Evolutionary conservation across 2,329 filamentous ascomycete genomes (phyloP).

Genomic region (Ophiocordyceps unilateralis): DNA sequence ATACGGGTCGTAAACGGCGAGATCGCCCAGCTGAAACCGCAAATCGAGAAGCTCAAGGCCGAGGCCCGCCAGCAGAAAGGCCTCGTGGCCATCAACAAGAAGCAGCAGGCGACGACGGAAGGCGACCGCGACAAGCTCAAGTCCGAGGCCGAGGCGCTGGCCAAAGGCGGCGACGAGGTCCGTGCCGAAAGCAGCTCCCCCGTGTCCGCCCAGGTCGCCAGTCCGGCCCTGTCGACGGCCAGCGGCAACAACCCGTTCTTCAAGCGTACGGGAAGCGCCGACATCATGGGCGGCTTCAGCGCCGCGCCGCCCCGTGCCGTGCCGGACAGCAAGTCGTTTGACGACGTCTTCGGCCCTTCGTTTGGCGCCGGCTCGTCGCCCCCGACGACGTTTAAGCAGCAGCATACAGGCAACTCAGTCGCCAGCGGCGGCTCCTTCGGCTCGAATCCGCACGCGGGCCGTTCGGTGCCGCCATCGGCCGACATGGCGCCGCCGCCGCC

Average conservation of each 20-base stretch:
- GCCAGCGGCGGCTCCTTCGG: constrained; percentile 32
- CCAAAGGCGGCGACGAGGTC: constrained; percentile 43
- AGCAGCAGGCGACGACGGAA: constrained; percentile 82
- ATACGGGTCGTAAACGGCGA: constrained; percentile 72
- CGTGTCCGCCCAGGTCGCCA: constrained; percentile 37
- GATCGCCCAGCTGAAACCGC: constrained; percentile 68
- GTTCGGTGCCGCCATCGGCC: constrained; percentile 36
- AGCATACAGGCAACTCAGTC: constrained; percentile 39
- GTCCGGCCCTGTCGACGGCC: constrained; percentile 49
- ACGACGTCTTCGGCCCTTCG: constrained; percentile 69
- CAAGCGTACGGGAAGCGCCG: constrained; percentile 46
- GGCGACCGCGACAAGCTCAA: constrained; percentile 77
- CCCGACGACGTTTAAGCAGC: constrained; percentile 31
- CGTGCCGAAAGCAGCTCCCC: constrained; percentile 35
- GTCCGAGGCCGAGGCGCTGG: constrained; percentile 54
- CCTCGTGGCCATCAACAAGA: constrained; percentile 94
- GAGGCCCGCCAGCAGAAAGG: constrained; percentile 93
- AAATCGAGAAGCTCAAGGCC: constrained; percentile 82
- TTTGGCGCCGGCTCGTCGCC: constrained; percentile 28
- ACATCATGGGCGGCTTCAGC: constrained; percentile 37
- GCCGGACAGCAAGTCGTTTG: constrained; percentile 57
- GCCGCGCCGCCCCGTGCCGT: constrained; percentile 28
- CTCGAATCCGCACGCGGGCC: constrained; percentile 47
- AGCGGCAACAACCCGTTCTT: constrained; percentile 94
- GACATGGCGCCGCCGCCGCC: constrained; percentile 39